phyloP scores from a whole-genome alignment of 2,329 filamentous ascomycete genomes.

The Neopestalotiopsis clavispora region DNA sequence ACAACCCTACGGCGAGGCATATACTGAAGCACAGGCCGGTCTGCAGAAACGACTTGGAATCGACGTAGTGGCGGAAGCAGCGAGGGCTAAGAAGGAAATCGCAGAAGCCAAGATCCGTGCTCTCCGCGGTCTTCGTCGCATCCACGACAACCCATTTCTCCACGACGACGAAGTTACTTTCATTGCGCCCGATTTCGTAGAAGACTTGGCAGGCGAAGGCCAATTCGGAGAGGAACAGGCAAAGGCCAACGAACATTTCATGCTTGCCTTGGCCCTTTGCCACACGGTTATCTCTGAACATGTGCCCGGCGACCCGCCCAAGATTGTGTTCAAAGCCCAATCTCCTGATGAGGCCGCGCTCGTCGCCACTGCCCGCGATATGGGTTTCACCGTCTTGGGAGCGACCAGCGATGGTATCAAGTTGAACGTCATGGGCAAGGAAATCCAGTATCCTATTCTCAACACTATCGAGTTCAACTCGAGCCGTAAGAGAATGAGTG shows the following conservation, averaged over 20 bases:
- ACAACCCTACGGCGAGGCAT: constrained; percentile 95
- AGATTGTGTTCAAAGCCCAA: constrained; percentile 94
- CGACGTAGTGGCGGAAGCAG: constrained; percentile 81
- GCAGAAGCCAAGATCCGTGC: constrained; percentile 76
- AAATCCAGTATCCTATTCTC: constrained; percentile 83
- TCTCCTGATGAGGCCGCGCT: constrained; percentile 96
- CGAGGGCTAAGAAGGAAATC: constrained; percentile 76
- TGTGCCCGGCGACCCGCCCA: constrained; percentile 86
- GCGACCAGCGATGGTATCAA: constrained; percentile 80
- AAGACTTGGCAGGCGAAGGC: constrained; percentile 71
- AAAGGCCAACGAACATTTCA: constrained; percentile 83
- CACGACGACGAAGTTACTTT: constrained; percentile 91
- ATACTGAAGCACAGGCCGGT: constrained; percentile 94
- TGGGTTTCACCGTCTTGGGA: constrained; percentile 91
- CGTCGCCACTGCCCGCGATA: constrained; percentile 91
- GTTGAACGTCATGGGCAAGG: constrained; percentile 85
- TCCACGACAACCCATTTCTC: constrained; percentile 90
- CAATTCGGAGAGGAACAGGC: constrained; percentile 78
- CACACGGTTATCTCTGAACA: constrained; percentile 95
- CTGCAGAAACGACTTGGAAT: constrained; percentile 93
- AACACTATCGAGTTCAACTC: constrained; percentile 99
- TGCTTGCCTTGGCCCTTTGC: constrained; percentile 93
- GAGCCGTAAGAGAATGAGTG: constrained; percentile 95
- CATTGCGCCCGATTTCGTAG: constrained; percentile 85
- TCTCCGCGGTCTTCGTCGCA: constrained; percentile 71